phyloP scores from a whole-genome alignment of 2,329 filamentous ascomycete genomes.

The Colletotrichum orbiculare region DNA sequence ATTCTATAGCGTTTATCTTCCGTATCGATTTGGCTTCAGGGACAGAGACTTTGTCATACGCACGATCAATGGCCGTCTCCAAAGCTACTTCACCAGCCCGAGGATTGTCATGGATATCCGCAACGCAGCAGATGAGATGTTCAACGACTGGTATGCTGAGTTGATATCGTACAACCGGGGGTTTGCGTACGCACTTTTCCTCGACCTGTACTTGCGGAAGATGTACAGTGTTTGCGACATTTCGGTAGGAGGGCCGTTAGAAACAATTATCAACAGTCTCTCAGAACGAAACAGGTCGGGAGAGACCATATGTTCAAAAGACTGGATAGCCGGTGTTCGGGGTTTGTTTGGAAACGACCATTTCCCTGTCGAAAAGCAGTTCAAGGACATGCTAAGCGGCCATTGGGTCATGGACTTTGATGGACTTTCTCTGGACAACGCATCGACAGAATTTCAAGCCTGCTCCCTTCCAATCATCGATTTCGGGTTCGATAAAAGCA shows the following conservation, averaged over 20 bases:
- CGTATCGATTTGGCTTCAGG: slow-evolving; percentile 35
- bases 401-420: slow-evolving; percentile 5
- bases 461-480: slow-evolving; percentile 13
- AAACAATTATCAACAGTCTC: neutral
- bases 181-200: slow-evolving; percentile 18
- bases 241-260: slow-evolving; percentile 5
- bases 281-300: slow-evolving; percentile 3
- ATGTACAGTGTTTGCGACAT: neutral
- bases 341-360: slow-evolving; percentile 1
- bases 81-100: slow-evolving; percentile 34
- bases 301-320: neutral
- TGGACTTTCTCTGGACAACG: slow-evolving; percentile 3
- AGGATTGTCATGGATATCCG: slow-evolving; percentile 19
- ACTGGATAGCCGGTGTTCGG: slow-evolving; percentile 1
- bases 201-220: slow-evolving; percentile 12
- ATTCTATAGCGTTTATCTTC: slow-evolving; percentile 29
- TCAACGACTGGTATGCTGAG: slow-evolving; percentile 34
- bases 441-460: neutral
- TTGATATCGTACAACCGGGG: slow-evolving; percentile 33
- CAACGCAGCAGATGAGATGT: slow-evolving; percentile 26
- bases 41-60: slow-evolving; percentile 25
- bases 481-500: slow-evolving; percentile 14
- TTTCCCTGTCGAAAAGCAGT: slow-evolving; percentile 1
- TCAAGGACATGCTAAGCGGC: slow-evolving; percentile 19
- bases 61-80: slow-evolving; percentile 25